Percentiles rank a stretch among this genome's conserved stretches.
Conservation (phyloP, 345 rosid genomes). For the Aquilaria malaccensis region DNA sequence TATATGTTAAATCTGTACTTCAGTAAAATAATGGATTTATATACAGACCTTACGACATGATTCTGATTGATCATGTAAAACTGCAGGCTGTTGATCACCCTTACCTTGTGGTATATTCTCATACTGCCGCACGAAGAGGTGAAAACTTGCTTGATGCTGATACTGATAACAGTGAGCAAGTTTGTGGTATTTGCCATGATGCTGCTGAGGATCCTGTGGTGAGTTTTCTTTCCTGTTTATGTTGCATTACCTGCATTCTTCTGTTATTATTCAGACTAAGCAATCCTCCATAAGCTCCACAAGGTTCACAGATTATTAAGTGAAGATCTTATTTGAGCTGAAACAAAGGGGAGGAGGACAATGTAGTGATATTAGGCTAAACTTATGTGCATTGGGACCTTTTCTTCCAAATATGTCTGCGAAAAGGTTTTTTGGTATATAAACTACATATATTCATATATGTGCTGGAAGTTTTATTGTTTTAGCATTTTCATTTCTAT, state of each 20-base stretch:
- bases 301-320: too few relatives aligned
- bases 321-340: too few relatives aligned
- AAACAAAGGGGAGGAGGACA: too few relatives aligned
- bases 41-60: not conserved
- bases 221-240: slow-evolving; percentile 18
- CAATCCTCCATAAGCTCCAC: too few relatives aligned
- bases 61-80: slow-evolving; percentile 23
- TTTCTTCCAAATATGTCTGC: too few relatives aligned
- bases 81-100: slow-evolving; percentile 97
- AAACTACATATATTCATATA: too few relatives aligned
- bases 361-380: too few relatives aligned
- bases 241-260: not conserved
- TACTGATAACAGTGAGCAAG: slow-evolving; percentile 36
- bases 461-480: too few relatives aligned
- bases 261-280: too few relatives aligned
- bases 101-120: slow-evolving; percentile 83
- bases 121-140: slow-evolving; percentile 30
- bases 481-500: not conserved
- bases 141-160: slow-evolving; percentile 26
- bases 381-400: too few relatives aligned
- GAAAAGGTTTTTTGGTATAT: too few relatives aligned
- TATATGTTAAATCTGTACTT: too few relatives aligned
- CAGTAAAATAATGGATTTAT: slow-evolving; percentile 5
- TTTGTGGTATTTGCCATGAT: slow-evolving; percentile 78
- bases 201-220: slow-evolving; percentile 78